Percentiles rank a stretch among this genome's conserved stretches.
phyloP scores from a whole-genome alignment of 768 basidiomycete genomes.

The Xerocomellus amylosporus region DNA sequence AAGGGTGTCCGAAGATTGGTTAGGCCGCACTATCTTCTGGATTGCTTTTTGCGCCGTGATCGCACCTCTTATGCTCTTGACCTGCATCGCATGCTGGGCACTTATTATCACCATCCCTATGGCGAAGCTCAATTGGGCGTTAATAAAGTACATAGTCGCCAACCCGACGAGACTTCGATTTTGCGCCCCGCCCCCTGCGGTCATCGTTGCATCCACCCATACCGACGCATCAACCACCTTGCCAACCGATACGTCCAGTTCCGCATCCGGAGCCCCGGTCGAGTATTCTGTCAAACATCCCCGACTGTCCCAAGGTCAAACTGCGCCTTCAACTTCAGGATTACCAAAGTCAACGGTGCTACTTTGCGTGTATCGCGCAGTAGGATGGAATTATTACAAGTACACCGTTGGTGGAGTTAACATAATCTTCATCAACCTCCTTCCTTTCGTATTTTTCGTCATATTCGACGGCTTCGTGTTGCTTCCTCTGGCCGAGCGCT shows the following conservation, averaged over 20 bases:
- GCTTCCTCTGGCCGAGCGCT: constrained; percentile 63
- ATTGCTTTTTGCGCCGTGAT: constrained; percentile 69
- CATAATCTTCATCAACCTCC: constrained; percentile 94
- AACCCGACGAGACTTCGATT: constrained; percentile 88
- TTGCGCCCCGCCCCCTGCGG: constrained; percentile 78
- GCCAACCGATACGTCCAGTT: constrained; percentile 1
- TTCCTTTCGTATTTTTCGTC: constrained; percentile 92
- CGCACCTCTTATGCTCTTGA: constrained; percentile 83
- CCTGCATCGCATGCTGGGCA: constrained; percentile 93
- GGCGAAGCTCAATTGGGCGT: constrained; percentile 96
- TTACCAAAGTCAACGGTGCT: constrained; percentile 84
- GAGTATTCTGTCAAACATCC: constrained; percentile 69
- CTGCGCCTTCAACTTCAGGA: constrained; percentile 69
- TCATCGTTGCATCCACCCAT: constrained; percentile 42
- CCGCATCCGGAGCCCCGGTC: constrained; percentile 29
- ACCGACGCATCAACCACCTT: constrained; percentile 20
- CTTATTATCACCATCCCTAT: constrained; percentile 94
- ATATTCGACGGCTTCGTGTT: constrained; percentile 91
- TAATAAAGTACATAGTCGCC: constrained; percentile 75
- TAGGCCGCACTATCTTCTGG: constrained; percentile 85
- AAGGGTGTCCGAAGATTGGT: constrained; percentile 40
- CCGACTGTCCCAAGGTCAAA: constrained; percentile 80
- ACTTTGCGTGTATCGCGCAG: constrained; percentile 90
- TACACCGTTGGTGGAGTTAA: constrained; percentile 99
- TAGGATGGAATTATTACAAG: constrained; percentile 93